Percentiles rank a stretch among this genome's conserved stretches.
These are phyloP conservation scores for Acer saccharum DNA, from an alignment of 345 rosid genomes.

Conservation along the genomic window DNA sequence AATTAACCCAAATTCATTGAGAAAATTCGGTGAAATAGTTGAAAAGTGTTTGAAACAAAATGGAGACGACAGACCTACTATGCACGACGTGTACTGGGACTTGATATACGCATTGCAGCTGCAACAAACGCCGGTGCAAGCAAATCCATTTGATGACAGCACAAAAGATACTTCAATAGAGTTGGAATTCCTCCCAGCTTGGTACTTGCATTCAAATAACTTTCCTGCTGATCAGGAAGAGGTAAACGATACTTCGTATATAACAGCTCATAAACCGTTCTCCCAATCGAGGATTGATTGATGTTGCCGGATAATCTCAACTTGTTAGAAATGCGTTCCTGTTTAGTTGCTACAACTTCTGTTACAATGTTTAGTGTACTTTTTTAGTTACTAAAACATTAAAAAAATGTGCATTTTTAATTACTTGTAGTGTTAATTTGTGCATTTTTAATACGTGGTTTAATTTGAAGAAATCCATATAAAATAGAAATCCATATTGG, in stretches of 20 bases:
- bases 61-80: slow-evolving; percentile 50
- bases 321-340: background rate
- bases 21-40: slow-evolving; percentile 48
- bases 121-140: slow-evolving; percentile 5
- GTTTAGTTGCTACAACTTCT: background rate
- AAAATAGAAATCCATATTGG: no score
- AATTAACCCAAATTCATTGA: slow-evolving; percentile 45
- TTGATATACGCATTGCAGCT: slow-evolving; percentile 48
- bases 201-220: background rate
- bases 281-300: background rate
- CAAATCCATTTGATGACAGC: slow-evolving; percentile 22
- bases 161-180: slow-evolving; percentile 1
- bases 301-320: background rate
- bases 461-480: no score
- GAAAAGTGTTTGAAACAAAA: slow-evolving; percentile 64
- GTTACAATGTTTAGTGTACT: background rate
- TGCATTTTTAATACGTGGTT: no score
- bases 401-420: no score
- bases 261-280: background rate
- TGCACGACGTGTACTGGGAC: slow-evolving; percentile 68
- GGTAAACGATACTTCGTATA: background rate
- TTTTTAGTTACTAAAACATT: no score
- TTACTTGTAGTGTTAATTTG: no score
- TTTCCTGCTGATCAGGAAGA: background rate
- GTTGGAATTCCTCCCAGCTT: background rate